Base-by-base conservation (phyloP, 2,329 filamentous ascomycete species). In the Neocucurbitaria cava region DNA sequence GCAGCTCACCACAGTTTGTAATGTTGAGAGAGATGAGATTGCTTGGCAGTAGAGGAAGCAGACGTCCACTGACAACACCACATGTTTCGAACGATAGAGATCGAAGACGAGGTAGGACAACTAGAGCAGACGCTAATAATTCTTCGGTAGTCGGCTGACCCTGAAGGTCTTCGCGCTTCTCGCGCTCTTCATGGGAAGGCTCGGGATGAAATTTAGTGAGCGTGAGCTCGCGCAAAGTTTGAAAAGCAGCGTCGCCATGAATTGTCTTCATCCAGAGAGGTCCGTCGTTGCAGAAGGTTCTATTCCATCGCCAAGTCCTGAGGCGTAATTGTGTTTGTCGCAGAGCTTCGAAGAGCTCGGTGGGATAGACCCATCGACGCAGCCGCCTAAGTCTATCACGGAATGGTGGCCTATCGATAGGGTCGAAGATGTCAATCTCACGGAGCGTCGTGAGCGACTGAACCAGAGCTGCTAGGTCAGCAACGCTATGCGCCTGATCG, bases 1-100 rank as follows among this genome's bases (percentile, higher is more conserved):
- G 86, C 9, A 96, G 76, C 57, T 90, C 86, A 76, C 88, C 88
- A 69, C 92, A 97, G 64, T 95, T 94, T 61, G 87, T 85, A 15
- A 97, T 79, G 59, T 89, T 89, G 3, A 98, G 80, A 41, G 85
- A 84, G 41, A 82, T 77, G 18, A 98, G 80, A 3, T 79, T 83
- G 10, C 78, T 81, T 0, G 93, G 91, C 6, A 97, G 77, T 3
- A 85, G 79, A 1, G 84, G 81, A n/a, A 96, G 78, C 17, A 96
- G 80, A 8, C 81, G 79, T 7, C 86, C 83, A 66, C 89, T 89
- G 53, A 92, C 83, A 30, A 90, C 81, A 2, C 87, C 88, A 39
- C 89, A 96, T 7, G 88, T 89, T 67, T 93, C 87, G 61, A 97
- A 87, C 1, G 87, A 81, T 10, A 97, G 77, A 49, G 87, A 84